phyloP scores from a whole-genome alignment of 345 rosid species.

The Populus tremula region DNA sequence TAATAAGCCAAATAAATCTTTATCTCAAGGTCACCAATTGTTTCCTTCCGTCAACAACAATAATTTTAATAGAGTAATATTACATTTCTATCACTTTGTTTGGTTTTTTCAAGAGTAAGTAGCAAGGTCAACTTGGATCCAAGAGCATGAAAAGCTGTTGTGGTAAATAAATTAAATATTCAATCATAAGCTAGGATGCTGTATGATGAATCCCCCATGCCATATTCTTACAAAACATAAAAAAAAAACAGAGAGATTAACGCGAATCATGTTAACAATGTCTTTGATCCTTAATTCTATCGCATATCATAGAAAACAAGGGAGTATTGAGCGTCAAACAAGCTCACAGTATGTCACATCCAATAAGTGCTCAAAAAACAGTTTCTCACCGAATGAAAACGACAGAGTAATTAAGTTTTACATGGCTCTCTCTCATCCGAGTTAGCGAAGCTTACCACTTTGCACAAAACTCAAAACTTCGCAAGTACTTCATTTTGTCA shows the following conservation, averaged over 20 bases:
- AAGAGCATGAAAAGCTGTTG: neutral
- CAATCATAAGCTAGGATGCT: no score
- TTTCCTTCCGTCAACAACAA: neutral
- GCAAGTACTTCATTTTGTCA: no score
- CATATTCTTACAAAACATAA: no score
- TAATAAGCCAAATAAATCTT: slow-evolving; percentile 27
- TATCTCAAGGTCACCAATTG: slow-evolving; percentile 3
- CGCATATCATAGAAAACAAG: no score
- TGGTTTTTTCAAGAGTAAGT: neutral
- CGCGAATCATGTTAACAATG: no score
- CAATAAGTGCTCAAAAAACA: neutral
- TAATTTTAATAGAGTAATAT: neutral
- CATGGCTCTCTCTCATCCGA: neutral
- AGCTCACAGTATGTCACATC: neutral
- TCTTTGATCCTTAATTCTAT: no score
- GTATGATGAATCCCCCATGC: no score
- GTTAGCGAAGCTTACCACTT: neutral
- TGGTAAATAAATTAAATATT: neutral
- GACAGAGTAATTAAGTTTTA: no score
- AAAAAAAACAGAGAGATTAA: no score
- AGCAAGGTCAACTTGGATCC: neutral
- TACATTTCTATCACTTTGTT: neutral
- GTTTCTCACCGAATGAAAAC: no score
- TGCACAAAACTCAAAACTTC: neutral
- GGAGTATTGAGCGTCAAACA: neutral